phyloP scores from a whole-genome alignment of 2,329 filamentous ascomycete genomes.

The Apiospora marii region DNA sequence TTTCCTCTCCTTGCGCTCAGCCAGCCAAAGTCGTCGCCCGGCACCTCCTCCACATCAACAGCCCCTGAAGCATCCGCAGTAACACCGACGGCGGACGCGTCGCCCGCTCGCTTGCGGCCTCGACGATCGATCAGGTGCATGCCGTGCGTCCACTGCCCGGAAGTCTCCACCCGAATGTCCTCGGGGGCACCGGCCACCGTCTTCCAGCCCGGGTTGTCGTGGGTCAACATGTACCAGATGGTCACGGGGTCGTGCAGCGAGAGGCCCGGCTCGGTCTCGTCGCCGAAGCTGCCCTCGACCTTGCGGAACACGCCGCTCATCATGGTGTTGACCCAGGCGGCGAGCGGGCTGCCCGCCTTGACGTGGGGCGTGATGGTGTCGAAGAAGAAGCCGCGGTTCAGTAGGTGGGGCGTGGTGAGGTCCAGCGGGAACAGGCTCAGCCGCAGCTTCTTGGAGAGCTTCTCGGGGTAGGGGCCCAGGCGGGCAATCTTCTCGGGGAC shows the following conservation, averaged over 20 bases:
- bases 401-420: conserved; percentile 75
- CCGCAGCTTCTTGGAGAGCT: conserved; percentile 68
- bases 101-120: conserved; percentile 60
- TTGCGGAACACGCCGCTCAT: conserved; percentile 75
- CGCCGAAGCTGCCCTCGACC: conserved; percentile 68
- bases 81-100: conserved; percentile 43
- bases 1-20: conserved; percentile 78
- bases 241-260: conserved; percentile 81
- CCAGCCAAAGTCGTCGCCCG: conserved; percentile 81
- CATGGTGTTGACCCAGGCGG: conserved; percentile 76
- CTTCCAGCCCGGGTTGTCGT: conserved; percentile 65
- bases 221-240: conserved; percentile 79
- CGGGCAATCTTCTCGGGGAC: conserved; percentile 58
- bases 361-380: conserved; percentile 62
- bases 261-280: conserved; percentile 61
- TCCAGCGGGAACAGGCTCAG: conserved; percentile 79
- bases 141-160: conserved; percentile 92
- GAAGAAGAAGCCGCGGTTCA: conserved; percentile 68
- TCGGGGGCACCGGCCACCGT: conserved; percentile 63
- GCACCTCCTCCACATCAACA: conserved; percentile 56
- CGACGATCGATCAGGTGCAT: conserved; percentile 88
- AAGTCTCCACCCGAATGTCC: conserved; percentile 89
- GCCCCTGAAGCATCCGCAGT: conserved; percentile 57
- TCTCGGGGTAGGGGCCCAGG: conserved; percentile 69
- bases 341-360: conserved; percentile 73